Evolutionary conservation across 257 asterid genomes (phyloP), one percentile per base, ranked within the genome.

Genomic region (Ajuga chamaepitys): DNA sequence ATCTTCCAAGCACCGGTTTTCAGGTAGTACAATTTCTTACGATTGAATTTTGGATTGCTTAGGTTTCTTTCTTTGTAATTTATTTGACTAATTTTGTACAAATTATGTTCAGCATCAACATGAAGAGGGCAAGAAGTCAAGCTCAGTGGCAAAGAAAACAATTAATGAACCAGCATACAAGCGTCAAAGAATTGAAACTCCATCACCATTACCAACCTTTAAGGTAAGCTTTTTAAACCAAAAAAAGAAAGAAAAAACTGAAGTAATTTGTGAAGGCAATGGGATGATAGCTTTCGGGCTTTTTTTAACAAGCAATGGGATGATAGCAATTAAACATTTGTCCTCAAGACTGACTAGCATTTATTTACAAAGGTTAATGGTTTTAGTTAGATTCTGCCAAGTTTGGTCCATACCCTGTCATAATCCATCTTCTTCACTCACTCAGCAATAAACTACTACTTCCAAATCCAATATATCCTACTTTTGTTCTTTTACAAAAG

Each of bases 291-390:
- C 28, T 69, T 70, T 65, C 44, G n/a, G 56, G 62, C 64, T 64
- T 75, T 66, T 70, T 70, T 58, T 50, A 53, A 72, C 88, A 91
- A 96, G 98, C n/a, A n/a, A n/a, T n/a, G n/a, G n/a, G n/a, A n/a
- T n/a, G n/a, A n/a, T n/a, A n/a, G n/a, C n/a, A n/a, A n/a, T n/a
- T n/a, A n/a, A n/a, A n/a, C n/a, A n/a, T n/a, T n/a, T n/a, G n/a
- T n/a, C n/a, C n/a, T n/a, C n/a, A n/a, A n/a, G n/a, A n/a, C n/a
- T n/a, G n/a, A n/a, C n/a, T n/a, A n/a, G n/a, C n/a, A n/a, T n/a
- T n/a, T n/a, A n/a, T n/a, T n/a, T n/a, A n/a, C n/a, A n/a, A n/a
- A n/a, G n/a, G n/a, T n/a, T n/a, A 3, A 30, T n/a, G 7, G 37
- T 30, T 30, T 1, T 30, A 30, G 40, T 42, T 52, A 67, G 71